phyloP scores from a whole-genome alignment of 495 filamentous ascomycete species.

The Ascobolus immersus region DNA sequence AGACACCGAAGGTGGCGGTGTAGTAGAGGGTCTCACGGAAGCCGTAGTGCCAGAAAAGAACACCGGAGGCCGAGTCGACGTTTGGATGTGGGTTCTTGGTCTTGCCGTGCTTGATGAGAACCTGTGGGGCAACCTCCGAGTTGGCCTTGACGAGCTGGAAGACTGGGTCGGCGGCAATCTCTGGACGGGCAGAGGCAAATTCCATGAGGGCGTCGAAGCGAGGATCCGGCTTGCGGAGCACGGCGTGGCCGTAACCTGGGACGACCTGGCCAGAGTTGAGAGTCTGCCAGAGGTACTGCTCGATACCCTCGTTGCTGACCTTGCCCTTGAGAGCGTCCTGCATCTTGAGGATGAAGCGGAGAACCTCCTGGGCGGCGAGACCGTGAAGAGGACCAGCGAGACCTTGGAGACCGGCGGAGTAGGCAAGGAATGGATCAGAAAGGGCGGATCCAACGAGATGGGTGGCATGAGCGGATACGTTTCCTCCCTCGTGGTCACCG shows the following conservation, averaged over 20 bases:
- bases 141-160: slow-evolving; percentile 63
- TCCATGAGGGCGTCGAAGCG: slow-evolving; percentile 91
- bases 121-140: slow-evolving; percentile 45
- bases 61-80: slow-evolving; percentile 74
- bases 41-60: slow-evolving; percentile 89
- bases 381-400: slow-evolving; percentile 87
- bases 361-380: slow-evolving; percentile 86
- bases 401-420: slow-evolving; percentile 85
- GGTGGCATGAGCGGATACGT: slow-evolving; percentile 91
- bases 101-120: slow-evolving; percentile 85
- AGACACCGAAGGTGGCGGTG: slow-evolving; percentile 89
- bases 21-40: slow-evolving; percentile 95
- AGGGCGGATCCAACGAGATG: slow-evolving; percentile 92
- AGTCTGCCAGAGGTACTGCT: slow-evolving; percentile 72
- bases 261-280: slow-evolving; percentile 86
- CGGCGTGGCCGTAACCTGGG: slow-evolving; percentile 93
- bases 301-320: slow-evolving; percentile 55
- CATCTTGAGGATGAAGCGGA: slow-evolving; percentile 90
- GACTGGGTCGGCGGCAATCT: slow-evolving; percentile 65
- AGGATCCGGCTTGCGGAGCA: slow-evolving; percentile 88
- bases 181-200: slow-evolving; percentile 61
- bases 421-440: slow-evolving; percentile 82
- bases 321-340: slow-evolving; percentile 55
- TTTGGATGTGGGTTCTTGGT: slow-evolving; percentile 98
- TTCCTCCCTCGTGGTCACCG: slow-evolving; percentile 94